These are phyloP conservation scores for Beauveria scarabaeidicola DNA, from an alignment of 2,329 filamentous ascomycete species.

Conservation along the genomic window DNA sequence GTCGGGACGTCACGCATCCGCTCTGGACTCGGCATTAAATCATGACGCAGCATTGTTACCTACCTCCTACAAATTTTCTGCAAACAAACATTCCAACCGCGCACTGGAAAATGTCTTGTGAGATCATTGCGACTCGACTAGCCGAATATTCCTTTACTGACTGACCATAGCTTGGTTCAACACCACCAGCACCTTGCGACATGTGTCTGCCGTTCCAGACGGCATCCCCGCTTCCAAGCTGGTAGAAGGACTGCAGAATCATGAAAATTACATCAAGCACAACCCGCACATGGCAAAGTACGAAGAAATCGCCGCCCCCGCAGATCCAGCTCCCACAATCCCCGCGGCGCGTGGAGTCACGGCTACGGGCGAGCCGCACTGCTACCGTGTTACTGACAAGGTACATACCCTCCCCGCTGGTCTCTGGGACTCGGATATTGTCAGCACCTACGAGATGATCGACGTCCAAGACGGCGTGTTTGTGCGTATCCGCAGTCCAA, in stretches of 20 bases:
- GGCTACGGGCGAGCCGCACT: constrained; percentile 22
- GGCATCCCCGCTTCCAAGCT: constrained; percentile 26
- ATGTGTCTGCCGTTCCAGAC: constrained; percentile 35
- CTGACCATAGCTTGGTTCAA: constrained; percentile 30
- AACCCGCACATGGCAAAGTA: constrained; percentile 43
- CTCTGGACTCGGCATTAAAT: not conserved
- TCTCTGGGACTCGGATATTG: constrained; percentile 45
- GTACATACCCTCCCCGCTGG: constrained; percentile 46
- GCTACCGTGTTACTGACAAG: constrained; percentile 41
- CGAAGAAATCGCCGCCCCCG: constrained; percentile 25
- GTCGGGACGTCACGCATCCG: not conserved
- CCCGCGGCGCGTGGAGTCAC: constrained; percentile 20
- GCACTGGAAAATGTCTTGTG: constrained; percentile 5
- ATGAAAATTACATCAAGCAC: constrained; percentile 42
- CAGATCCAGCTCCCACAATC: constrained; percentile 21
- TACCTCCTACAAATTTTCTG: not conserved
- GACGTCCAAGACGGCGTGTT: constrained; percentile 41
- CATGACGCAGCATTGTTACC: not conserved
- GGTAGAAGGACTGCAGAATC: constrained; percentile 41
- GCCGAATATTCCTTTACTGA: too few species aligned
- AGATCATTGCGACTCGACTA: not conserved
- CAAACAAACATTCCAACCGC: not conserved
- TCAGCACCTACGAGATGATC: constrained; percentile 46
- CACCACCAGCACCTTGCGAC: constrained; percentile 32
- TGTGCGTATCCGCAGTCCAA: constrained; percentile 41